A percentile compares a stretch with the other conserved stretches of the same genome.
These are phyloP conservation scores for Blastocystis sp. DNA, from an alignment of 352 stramenopile genomes.

Conservation along the genomic window DNA sequence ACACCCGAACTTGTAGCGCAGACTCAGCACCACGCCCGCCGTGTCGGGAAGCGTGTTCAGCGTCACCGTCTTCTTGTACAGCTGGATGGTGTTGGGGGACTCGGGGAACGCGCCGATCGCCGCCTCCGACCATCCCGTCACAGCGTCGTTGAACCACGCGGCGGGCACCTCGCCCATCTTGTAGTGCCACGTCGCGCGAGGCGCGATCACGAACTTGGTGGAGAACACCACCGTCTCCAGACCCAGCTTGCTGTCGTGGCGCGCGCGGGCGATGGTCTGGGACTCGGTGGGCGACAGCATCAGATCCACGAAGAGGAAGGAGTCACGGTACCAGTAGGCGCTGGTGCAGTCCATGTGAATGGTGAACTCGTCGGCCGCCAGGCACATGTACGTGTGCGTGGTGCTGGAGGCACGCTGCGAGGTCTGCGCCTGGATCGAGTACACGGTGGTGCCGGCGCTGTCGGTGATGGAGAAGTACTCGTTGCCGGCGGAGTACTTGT, in stretches of 20 bases:
- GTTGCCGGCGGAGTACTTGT: constrained; percentile 1
- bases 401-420: background rate
- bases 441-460: background rate
- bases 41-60: background rate
- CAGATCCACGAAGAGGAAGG: background rate
- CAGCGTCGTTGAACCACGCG: constrained; percentile 2
- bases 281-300: background rate
- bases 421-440: background rate
- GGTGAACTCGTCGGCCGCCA: background rate
- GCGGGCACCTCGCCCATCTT: constrained; percentile 43
- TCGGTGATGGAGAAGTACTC: constrained; percentile 25
- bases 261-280: background rate
- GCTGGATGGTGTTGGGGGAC: constrained; percentile 36
- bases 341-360: background rate
- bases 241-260: background rate
- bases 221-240: background rate
- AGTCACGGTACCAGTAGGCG: background rate
- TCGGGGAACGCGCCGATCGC: constrained; percentile 1
- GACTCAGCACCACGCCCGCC: background rate
- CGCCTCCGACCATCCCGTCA: background rate
- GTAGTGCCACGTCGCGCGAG: constrained; percentile 17
- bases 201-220: constrained; percentile 9
- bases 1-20: constrained; percentile 34
- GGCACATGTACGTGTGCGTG: background rate
- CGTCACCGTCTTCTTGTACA: constrained; percentile 62